Percentiles rank a stretch among this genome's conserved stretches.
Conservation (phyloP, 331 rosid genomes). For the Quercus lobata region DNA sequence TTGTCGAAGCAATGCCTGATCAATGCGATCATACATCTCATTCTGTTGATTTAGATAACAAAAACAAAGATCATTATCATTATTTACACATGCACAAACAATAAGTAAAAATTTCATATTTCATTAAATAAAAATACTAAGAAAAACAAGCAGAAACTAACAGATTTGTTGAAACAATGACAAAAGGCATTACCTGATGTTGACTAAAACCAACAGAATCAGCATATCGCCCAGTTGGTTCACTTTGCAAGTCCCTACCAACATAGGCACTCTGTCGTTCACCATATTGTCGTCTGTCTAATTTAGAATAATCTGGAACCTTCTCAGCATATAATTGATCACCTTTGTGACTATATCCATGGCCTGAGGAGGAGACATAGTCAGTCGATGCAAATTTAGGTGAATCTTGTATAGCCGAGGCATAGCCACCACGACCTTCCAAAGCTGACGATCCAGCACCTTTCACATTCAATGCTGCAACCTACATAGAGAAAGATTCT, state of each 20-base stretch:
- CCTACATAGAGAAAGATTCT: conserved; percentile 30
- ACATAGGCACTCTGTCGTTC: conserved; percentile 72
- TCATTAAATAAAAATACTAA: neutral
- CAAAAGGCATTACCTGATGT: conserved; percentile 62
- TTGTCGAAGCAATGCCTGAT: conserved; percentile 89
- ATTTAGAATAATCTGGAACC: conserved; percentile 68
- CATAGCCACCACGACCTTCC: conserved; percentile 79
- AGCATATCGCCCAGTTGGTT: conserved; percentile 65
- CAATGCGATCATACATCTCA: conserved; percentile 84
- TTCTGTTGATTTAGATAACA: conserved; percentile 37
- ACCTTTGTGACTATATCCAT: conserved; percentile 70
- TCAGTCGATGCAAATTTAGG: conserved; percentile 82
- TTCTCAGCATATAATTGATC: conserved; percentile 79
- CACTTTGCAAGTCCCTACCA: conserved; percentile 77
- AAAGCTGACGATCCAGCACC: conserved; percentile 62
- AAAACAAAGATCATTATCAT: conserved; percentile 6
- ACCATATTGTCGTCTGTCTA: conserved; percentile 86
- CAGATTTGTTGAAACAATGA: neutral
- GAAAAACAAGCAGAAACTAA: neutral
- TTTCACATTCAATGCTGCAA: conserved; percentile 57
- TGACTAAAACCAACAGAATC: conserved; percentile 71
- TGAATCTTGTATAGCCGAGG: conserved; percentile 68
- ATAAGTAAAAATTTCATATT: neutral
- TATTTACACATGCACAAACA: neutral
- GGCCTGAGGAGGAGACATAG: conserved; percentile 74